Conservation (phyloP, 139 green algal species). For the Volvox reticuliferus region DNA sequence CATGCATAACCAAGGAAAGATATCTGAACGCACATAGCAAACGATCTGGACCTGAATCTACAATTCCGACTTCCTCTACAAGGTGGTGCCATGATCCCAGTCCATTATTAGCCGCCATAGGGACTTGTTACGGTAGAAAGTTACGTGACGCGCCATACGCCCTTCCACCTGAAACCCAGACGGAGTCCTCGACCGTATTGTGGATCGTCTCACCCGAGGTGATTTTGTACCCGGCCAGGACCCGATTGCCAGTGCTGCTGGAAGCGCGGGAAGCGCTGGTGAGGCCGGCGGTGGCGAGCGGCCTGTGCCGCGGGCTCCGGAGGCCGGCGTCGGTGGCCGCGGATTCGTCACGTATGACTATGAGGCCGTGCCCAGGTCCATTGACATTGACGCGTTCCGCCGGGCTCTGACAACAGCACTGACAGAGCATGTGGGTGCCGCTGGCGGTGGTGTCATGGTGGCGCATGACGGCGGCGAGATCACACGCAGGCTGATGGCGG, state of each 20-base stretch:
- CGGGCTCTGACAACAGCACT: constrained; percentile 13
- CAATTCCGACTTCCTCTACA: too few relatives aligned
- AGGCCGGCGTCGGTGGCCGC: not conserved
- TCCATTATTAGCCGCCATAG: too few relatives aligned
- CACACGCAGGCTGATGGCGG: not conserved
- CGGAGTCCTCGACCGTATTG: constrained; percentile 4
- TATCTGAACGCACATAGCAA: too few relatives aligned
- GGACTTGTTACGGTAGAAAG: too few relatives aligned
- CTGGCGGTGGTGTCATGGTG: not conserved
- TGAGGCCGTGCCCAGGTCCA: constrained; percentile 1
- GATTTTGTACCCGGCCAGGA: not conserved
- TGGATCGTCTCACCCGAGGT: not conserved
- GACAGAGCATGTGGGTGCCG: constrained; percentile 26
- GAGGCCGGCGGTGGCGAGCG: constrained; percentile 29
- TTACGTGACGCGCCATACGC: too few relatives aligned
- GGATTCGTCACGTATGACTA: constrained; percentile 35
- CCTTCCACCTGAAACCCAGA: not conserved
- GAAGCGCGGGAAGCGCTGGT: not conserved
- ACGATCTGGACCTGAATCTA: too few relatives aligned
- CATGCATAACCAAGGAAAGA: too few relatives aligned
- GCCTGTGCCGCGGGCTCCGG: not conserved
- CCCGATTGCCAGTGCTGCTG: not conserved
- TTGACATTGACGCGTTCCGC: constrained; percentile 39
- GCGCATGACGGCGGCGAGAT: not conserved
- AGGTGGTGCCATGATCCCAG: too few relatives aligned